Evolutionary conservation across 2,329 filamentous ascomycete genomes (phyloP), one percentile per base, ranked within the genome.

Genomic region (Aspergillus sp.): DNA sequence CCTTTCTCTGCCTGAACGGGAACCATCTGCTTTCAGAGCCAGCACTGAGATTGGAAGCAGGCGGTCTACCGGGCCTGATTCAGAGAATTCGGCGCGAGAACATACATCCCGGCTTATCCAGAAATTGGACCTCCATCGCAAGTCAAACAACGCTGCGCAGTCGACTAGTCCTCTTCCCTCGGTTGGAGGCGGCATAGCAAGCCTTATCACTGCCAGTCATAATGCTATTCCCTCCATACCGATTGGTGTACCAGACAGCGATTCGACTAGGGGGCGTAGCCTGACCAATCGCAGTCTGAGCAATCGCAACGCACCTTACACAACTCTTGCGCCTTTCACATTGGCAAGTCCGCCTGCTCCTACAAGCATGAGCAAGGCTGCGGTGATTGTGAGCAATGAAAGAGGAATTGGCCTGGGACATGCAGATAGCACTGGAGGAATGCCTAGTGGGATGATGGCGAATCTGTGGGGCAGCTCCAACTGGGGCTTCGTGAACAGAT

Each of bases 391-490:
- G 13, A 88, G 85, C 57, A 85, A 84, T 45, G 90, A 95, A 61
- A 80, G 85, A 51, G 82, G 82, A 2, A 75, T 89, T 48, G 79
- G 78, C 3, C 68, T 82, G 15, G 82, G 83, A n/a, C 70, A 72
- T 43, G 74, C 73, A 50, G 79, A 83, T 57, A 80, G 75, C 42
- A 78, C 78, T n/a, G 81, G 85, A 38, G 80, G 80, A 19, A 82
- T 95, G 69, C 88, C 90, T 1, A 87, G 86, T 44, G 89, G 88
- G 12, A 83, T 96, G 52, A 81, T 95, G 74, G 90, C 90, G 27
- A 97, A 97, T 64, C 80, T 94, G 48, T 97, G 91, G 91, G 91
- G 91, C 44, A 94, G 84, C 60, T 86, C 83, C 48, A 84, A 90
- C 42, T 95, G 90, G 88, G 81, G 81, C 12, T 80, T 81, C 53